Conservation (phyloP, 2,329 filamentous ascomycete species). For the Raffaelea arxii region DNA sequence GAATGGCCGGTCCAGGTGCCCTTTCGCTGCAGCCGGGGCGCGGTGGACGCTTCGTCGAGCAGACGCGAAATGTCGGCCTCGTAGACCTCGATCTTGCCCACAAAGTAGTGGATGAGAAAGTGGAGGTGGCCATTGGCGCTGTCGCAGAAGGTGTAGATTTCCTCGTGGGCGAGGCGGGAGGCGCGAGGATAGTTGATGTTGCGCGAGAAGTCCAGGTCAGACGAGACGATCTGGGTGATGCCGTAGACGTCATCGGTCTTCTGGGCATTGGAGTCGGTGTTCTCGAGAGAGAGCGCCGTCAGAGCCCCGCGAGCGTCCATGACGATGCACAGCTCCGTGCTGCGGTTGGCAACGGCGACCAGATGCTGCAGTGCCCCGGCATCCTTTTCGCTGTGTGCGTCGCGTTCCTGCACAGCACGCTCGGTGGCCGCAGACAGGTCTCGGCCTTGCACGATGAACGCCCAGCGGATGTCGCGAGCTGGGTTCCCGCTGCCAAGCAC, state of each 20-base stretch:
- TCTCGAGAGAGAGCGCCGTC: conserved; percentile 89
- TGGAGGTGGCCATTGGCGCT: conserved; percentile 54
- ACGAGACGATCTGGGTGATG: conserved; percentile 64
- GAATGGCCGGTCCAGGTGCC: conserved; percentile 79
- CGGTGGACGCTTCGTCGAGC: conserved; percentile 60
- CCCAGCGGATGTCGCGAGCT: conserved; percentile 40
- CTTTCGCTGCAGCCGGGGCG: conserved; percentile 49
- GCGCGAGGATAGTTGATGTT: conserved; percentile 13
- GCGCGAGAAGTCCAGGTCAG: conserved; percentile 34
- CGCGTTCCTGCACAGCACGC: conserved; percentile 54
- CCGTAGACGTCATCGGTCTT: conserved; percentile 68
- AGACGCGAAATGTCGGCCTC: conserved; percentile 69
- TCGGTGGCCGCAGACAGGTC: conserved; percentile 74
- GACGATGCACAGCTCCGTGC: conserved; percentile 78
- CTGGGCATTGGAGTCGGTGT: conserved; percentile 61
- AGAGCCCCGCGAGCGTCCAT: conserved; percentile 77
- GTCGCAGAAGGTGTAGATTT: conserved; percentile 65
- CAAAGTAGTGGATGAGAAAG: conserved; percentile 73
- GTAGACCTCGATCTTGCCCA: conserved; percentile 75
- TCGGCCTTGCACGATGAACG: conserved; percentile 73
- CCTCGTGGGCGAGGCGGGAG: conserved; percentile 39
- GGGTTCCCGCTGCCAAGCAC: conserved; percentile 6
- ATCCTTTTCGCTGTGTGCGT: conserved; percentile 47
- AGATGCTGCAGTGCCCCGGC: conserved; percentile 73
- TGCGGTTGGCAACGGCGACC: conserved; percentile 74